phyloP scores from a whole-genome alignment of 2,329 filamentous ascomycete species.

The Biscogniauxia mediterranea region DNA sequence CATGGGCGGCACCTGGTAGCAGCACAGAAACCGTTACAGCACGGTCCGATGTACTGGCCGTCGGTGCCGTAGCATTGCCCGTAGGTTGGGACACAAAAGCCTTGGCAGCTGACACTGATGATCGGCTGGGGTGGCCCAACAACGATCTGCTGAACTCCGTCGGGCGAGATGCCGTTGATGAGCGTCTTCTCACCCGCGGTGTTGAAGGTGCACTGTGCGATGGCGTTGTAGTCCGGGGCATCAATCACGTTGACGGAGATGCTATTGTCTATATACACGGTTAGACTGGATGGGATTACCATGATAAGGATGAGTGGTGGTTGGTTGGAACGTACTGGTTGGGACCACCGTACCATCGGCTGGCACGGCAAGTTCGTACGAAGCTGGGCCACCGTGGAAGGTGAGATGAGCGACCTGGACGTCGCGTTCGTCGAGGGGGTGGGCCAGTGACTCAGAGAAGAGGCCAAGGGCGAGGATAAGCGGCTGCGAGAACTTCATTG shows the following conservation, averaged over 20 bases:
- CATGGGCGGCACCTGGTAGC: constrained; percentile 42
- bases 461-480: constrained; percentile 21
- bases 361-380: constrained; percentile 41
- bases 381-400: constrained; percentile 42
- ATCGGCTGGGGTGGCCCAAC: constrained; percentile 46
- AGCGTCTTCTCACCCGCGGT: constrained; percentile 35
- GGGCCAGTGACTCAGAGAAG: constrained; percentile 13
- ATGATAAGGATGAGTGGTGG: not conserved
- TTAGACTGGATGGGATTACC: not conserved
- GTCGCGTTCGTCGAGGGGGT: constrained; percentile 25
- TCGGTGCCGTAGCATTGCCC: constrained; percentile 37
- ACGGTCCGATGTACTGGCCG: constrained; percentile 37
- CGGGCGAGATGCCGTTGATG: constrained; percentile 28
- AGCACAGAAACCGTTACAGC: constrained; percentile 45
- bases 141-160: constrained; percentile 39
- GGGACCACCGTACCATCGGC: constrained; percentile 39
- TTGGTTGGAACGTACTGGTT: constrained; percentile 34
- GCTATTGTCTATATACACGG: constrained; percentile 34
- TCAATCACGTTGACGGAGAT: constrained; percentile 41
- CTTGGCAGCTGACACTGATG: constrained; percentile 41
- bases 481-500: constrained; percentile 18
- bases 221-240: constrained; percentile 43
- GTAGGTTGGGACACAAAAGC: constrained; percentile 41
- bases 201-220: constrained; percentile 43
- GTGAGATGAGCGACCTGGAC: constrained; percentile 41